Percentiles rank a stretch among this genome's conserved stretches.
These are phyloP conservation scores for Paraglomus brasilianum DNA, from an alignment of 192 early-diverging fungal genomes.

Conservation along the genomic window DNA sequence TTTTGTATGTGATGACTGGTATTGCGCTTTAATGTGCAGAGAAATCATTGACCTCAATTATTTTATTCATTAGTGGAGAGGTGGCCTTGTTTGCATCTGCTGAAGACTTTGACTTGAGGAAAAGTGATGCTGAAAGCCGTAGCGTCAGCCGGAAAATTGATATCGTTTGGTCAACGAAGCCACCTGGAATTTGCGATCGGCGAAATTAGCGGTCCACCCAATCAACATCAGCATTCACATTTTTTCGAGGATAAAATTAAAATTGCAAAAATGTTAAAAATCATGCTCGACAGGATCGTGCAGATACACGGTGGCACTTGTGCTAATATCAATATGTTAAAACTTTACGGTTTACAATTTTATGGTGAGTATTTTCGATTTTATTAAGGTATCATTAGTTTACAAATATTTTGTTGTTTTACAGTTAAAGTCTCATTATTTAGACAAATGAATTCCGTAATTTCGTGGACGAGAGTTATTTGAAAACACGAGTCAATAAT, in stretches of 20 bases:
- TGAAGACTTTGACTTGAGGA: slow-evolving; percentile 12
- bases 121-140: slow-evolving; percentile 21
- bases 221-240: slow-evolving; percentile 22
- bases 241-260: slow-evolving; percentile 22
- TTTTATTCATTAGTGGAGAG: slow-evolving; percentile 24
- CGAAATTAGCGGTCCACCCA: slow-evolving; percentile 22
- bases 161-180: slow-evolving; percentile 17
- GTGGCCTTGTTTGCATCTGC: slow-evolving; percentile 22
- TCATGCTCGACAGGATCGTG: slow-evolving; percentile 14
- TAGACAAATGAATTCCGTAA: slow-evolving; percentile 1
- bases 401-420: slow-evolving; percentile 12
- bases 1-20: slow-evolving; percentile 29
- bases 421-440: background rate
- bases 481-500: background rate
- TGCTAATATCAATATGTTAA: slow-evolving; percentile 12
- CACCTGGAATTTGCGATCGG: background rate
- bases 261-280: slow-evolving; percentile 27
- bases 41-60: slow-evolving; percentile 15
- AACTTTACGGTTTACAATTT: slow-evolving; percentile 22
- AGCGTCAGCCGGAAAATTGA: slow-evolving; percentile 25
- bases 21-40: too few relatives aligned
- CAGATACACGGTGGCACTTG: background rate
- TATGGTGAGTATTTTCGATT: slow-evolving; percentile 20
- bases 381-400: background rate
- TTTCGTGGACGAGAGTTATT: slow-evolving; percentile 9